phyloP scores from a whole-genome alignment of 768 basidiomycete genomes.

The Panellus pusillus region DNA sequence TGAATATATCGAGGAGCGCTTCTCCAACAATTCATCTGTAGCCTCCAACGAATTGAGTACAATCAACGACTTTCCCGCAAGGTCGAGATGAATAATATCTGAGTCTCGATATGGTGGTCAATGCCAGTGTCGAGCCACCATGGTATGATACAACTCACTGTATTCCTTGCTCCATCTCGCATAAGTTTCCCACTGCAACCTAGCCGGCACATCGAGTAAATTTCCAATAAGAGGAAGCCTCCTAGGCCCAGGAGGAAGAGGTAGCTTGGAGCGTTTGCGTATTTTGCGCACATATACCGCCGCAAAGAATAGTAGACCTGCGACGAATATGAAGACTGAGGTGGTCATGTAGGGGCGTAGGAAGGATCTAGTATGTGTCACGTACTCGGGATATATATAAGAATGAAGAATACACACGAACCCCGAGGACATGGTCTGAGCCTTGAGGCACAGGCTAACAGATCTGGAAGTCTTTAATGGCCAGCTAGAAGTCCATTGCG shows the following conservation, averaged over 20 bases:
- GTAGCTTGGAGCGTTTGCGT: background rate
- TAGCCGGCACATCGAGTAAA: constrained; percentile 11
- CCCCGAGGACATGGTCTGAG: too few species aligned
- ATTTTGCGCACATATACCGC: too few species aligned
- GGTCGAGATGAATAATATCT: constrained; percentile 30
- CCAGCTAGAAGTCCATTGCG: too few species aligned
- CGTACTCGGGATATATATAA: too few species aligned
- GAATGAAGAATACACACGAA: too few species aligned
- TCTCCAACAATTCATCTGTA: constrained; percentile 35
- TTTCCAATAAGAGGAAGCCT: constrained; percentile 19
- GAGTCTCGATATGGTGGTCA: constrained; percentile 22
- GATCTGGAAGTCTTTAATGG: too few species aligned
- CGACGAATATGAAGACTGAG: too few species aligned
- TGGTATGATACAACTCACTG: constrained; percentile 1
- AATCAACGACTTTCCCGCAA: constrained; percentile 33
- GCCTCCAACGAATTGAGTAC: constrained; percentile 36
- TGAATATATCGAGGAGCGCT: constrained; percentile 41
- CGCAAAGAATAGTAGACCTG: too few species aligned
- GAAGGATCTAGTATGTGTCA: too few species aligned
- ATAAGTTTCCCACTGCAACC: constrained; percentile 14
- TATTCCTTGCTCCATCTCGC: constrained; percentile 17
- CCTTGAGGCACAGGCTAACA: too few species aligned
- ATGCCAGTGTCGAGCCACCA: too few species aligned
- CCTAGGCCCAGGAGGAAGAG: constrained; percentile 17
- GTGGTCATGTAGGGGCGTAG: too few species aligned